phyloP scores from a whole-genome alignment of 2,329 filamentous ascomycete genomes.

The Monilinia fructicola region DNA sequence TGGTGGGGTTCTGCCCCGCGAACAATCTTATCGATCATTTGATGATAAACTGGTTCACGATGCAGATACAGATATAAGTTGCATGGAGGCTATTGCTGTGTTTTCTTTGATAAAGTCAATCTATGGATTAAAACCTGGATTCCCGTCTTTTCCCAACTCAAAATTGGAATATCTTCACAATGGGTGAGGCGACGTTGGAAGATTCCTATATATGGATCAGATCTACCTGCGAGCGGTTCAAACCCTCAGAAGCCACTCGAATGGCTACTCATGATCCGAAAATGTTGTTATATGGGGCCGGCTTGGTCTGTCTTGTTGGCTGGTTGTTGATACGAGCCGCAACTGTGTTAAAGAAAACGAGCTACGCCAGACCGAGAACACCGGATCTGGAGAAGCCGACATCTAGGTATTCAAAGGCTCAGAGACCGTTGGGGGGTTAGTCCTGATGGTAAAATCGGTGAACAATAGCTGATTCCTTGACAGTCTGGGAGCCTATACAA shows the following conservation, averaged over 20 bases:
- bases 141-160: neutral
- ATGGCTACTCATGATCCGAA: constrained; percentile 28
- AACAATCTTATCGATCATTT: constrained; percentile 4
- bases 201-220: constrained; percentile 24
- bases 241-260: constrained; percentile 22
- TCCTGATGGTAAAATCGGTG: neutral
- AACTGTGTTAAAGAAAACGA: constrained; percentile 32
- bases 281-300: constrained; percentile 29
- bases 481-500: constrained; percentile 40
- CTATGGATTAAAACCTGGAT: neutral
- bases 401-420: constrained; percentile 34
- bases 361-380: constrained; percentile 31
- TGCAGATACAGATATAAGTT: constrained; percentile 5
- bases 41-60: neutral
- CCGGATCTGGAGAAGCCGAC: constrained; percentile 39
- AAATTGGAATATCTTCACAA: constrained; percentile 17
- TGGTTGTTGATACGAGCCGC: constrained; percentile 33
- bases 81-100: neutral
- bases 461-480: constrained; percentile 24
- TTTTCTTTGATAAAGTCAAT: neutral
- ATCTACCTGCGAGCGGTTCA: constrained; percentile 23
- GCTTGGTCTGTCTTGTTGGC: constrained; percentile 25
- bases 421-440: constrained; percentile 35
- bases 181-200: constrained; percentile 26
- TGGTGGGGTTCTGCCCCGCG: constrained; percentile 29